These are phyloP conservation scores for Leishmania major DNA, from an alignment of 208 protist species.

Conservation along the genomic window DNA sequence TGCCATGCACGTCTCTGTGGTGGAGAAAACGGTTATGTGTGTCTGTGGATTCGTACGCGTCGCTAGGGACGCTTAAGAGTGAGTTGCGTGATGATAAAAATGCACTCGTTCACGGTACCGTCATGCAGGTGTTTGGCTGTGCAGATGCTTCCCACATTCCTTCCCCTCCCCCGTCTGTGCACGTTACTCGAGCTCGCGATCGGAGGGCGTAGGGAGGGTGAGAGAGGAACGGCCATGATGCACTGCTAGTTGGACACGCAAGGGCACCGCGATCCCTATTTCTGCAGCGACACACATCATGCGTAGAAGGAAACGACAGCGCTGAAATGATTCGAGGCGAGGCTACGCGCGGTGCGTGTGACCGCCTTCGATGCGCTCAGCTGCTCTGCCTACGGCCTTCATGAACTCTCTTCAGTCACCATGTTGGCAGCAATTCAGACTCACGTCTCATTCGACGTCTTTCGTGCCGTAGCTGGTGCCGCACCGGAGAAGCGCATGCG, in stretches of 20 bases:
- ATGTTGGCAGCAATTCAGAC: not conserved
- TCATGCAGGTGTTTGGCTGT: not conserved
- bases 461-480: not conserved
- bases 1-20: not conserved
- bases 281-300: not conserved
- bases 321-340: not conserved
- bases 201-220: not conserved
- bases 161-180: not conserved
- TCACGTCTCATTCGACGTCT: no score
- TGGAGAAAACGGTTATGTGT: not conserved
- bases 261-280: not conserved
- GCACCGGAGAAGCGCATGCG: not conserved
- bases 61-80: not conserved
- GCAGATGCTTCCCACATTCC: not conserved
- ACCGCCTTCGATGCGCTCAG: not conserved
- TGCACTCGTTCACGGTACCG: not conserved
- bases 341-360: not conserved
- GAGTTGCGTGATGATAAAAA: not conserved
- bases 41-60: no score
- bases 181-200: not conserved
- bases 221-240: not conserved
- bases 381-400: not conserved
- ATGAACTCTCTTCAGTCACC: not conserved
- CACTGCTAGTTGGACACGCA: not conserved
- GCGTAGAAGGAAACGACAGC: not conserved